Evolutionary conservation across 257 asterid genomes (phyloP).

Genomic region (Solanum chaucha): DNA sequence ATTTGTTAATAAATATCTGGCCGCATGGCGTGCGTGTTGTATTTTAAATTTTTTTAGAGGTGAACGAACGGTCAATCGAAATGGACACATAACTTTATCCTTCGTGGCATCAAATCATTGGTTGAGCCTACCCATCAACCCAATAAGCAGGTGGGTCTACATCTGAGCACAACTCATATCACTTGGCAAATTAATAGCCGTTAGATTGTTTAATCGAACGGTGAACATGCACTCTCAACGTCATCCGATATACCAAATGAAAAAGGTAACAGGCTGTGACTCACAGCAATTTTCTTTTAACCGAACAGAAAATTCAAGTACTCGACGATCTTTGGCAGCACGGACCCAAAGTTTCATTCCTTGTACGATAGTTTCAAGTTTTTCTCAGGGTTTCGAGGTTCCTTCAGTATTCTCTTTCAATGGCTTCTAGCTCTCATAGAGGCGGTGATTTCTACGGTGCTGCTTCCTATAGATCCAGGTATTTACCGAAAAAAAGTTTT

Average conservation of each 20-base stretch:
- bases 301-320: background rate
- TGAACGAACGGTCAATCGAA: background rate
- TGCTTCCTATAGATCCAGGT: conserved; percentile 71
- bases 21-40: background rate
- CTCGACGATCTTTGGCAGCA: background rate
- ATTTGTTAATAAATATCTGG: background rate
- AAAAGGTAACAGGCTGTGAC: background rate
- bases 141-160: background rate
- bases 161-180: background rate
- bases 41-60: background rate
- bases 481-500: background rate
- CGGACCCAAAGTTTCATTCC: background rate
- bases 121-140: background rate
- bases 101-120: background rate
- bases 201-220: background rate
- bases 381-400: background rate
- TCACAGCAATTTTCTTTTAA: background rate
- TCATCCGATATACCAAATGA: background rate
- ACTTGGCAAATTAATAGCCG: background rate
- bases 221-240: background rate
- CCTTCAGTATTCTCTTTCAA: background rate
- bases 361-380: background rate
- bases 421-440: conserved; percentile 16
- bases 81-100: background rate
- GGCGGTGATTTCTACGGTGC: conserved; percentile 30